Base-by-base conservation (phyloP, 495 filamentous ascomycete genomes). In the Lepidopterella palustris region DNA sequence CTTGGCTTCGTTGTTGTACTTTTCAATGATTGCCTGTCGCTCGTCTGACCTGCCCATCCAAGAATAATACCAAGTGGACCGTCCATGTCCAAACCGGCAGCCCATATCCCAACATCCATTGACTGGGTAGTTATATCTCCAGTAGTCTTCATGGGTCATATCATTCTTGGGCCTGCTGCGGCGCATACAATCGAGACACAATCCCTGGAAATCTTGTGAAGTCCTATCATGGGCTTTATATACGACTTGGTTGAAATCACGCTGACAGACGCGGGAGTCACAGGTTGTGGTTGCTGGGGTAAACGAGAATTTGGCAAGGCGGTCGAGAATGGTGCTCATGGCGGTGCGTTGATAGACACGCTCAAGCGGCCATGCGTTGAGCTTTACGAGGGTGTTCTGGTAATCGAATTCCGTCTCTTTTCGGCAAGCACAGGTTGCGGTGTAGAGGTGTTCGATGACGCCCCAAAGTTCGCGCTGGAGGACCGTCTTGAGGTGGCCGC, bases 131-230 rank as follows among this genome's bases (percentile, higher is more conserved):
- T 52, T 29, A 10, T 70, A 61, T 0, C 20, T 23, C 66, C 66
- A 70, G 52, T 72, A 70, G 24, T 70, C 66, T 20, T 32, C 27
- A 45, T 63, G 42, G 6, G 24, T 57, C 25, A 56, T 59, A 2
- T 42, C 10, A 18, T 10, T 11, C 58, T 68, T 70, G 1, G 54
- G 54, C 13, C 62, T 67, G 23, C 55, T 64, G 15, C n/a, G 18
- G 42, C 69, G 58, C 57, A 67, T 64, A 51, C 68, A 72, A 27
- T 72, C 70, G 2, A 72, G 63, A 45, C 70, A 72, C 18, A 72
- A 35, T 1, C 68, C 70, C 21, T 72, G 55, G 28, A 67, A 69
- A 32, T 69, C 68, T 10, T 9, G 13, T 15, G 10, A 3, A 10
- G 35, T 42, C 18, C 35, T 42, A 15, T 10, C 9, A 13, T 18